Conservation (phyloP, 306 rosid genomes). For the Erythrophleum fordii region DNA sequence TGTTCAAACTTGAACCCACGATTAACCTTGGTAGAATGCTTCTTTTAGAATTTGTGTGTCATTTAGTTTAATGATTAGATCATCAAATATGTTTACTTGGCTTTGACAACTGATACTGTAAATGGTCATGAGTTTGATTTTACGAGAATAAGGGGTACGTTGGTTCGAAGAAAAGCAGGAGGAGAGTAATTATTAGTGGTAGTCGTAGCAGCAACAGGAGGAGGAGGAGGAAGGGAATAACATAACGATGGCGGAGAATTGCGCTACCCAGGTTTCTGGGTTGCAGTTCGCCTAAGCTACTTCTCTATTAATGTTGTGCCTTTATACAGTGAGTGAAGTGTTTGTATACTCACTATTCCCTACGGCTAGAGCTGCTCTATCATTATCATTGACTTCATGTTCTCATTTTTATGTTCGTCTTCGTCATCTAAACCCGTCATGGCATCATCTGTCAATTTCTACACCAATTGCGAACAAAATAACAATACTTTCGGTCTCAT, state of each 20-base stretch:
- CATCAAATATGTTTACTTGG: conserved; percentile 24
- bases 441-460: conserved; percentile 15
- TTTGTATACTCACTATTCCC: conserved; percentile 28
- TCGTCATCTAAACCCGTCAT: neutral
- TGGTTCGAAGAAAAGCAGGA: conserved; percentile 11
- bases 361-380: neutral
- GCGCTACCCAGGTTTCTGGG: neutral
- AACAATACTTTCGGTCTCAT: neutral
- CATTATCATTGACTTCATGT: conserved; percentile 9
- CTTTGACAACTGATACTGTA: conserved; percentile 45
- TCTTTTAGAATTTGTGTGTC: conserved; percentile 22
- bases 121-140: conserved; percentile 48
- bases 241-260: neutral
- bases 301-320: conserved; percentile 1
- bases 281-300: neutral
- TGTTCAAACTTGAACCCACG: conserved; percentile 11
- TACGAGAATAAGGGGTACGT: neutral
- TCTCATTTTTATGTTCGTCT: neutral
- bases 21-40: conserved; percentile 15
- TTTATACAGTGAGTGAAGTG: neutral
- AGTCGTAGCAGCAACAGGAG: conserved; percentile 7
- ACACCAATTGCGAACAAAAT: conserved; percentile 10
- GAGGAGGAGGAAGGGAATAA: neutral
- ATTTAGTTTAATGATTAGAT: conserved; percentile 29
- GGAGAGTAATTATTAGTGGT: neutral